Evolutionary conservation across 148 eudicot species (phyloP).

Genomic region (Nepenthes gracilis): DNA sequence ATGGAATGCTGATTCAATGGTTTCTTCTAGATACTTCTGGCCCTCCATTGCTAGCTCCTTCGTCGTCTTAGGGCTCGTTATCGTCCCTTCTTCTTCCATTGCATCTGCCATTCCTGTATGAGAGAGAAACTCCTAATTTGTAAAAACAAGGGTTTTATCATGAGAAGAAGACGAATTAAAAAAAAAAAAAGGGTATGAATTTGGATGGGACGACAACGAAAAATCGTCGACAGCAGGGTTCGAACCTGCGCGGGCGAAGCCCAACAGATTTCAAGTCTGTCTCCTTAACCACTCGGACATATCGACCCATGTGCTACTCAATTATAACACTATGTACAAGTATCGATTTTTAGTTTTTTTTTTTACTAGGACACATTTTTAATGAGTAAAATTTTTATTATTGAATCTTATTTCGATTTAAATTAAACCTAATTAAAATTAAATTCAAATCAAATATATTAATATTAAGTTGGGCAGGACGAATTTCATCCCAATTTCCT

Average conservation of each 20-base stretch:
- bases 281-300: slow-evolving; percentile 78
- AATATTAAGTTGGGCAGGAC: no score
- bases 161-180: neutral
- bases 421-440: no score
- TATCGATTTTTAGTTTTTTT: no score
- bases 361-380: no score
- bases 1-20: slow-evolving; percentile 68
- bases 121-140: neutral
- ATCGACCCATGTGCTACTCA: slow-evolving; percentile 18
- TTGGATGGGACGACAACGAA: neutral
- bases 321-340: no score
- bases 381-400: no score
- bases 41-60: slow-evolving; percentile 73
- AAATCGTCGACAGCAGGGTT: slow-evolving; percentile 52
- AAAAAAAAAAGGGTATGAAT: neutral
- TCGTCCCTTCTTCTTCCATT: slow-evolving; percentile 30
- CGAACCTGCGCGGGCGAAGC: slow-evolving; percentile 73
- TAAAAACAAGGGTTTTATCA: neutral
- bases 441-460: no score
- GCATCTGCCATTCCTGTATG: neutral
- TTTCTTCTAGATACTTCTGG: slow-evolving; percentile 70
- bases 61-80: slow-evolving; percentile 17
- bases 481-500: no score
- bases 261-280: slow-evolving; percentile 85
- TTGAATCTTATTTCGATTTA: no score